Evolutionary conservation across 2,329 filamentous ascomycete species (phyloP).

Genomic region (Fusarium sp.): DNA sequence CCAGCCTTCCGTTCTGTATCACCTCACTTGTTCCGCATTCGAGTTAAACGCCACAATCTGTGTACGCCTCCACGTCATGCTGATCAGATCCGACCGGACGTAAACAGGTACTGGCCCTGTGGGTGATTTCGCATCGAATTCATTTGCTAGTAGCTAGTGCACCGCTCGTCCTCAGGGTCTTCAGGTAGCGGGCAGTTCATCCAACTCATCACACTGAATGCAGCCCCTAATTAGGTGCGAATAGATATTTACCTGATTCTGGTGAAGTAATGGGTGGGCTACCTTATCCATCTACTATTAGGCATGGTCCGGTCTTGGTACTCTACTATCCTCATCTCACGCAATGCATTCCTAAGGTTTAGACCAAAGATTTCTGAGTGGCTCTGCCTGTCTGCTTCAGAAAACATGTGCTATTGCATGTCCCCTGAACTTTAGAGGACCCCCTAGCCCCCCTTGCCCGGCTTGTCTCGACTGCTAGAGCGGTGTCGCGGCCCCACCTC

Average conservation of each 20-base stretch:
- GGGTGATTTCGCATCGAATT: not conserved
- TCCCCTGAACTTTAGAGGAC: not conserved
- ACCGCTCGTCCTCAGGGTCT: conserved; percentile 20
- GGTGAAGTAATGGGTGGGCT: not conserved
- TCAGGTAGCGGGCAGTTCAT: conserved; percentile 16
- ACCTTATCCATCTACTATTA: not conserved
- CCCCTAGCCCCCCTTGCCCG: not conserved
- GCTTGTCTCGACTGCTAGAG: conserved; percentile 23
- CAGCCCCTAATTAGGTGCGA: not conserved
- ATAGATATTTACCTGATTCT: not conserved
- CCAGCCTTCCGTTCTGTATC: not conserved
- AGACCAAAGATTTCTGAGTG: not conserved
- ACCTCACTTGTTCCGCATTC: not conserved
- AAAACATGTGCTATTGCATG: conserved; percentile 1
- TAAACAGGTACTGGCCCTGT: not conserved
- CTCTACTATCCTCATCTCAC: not conserved
- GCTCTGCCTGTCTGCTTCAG: not conserved
- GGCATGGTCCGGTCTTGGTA: not conserved
- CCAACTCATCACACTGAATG: conserved; percentile 7
- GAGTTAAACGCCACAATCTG: conserved; percentile 8
- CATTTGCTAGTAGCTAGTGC: conserved; percentile 15
- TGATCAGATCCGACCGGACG: not conserved
- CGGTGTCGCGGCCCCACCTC: conserved; percentile 36
- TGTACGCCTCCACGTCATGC: conserved; percentile 28
- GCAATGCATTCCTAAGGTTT: conserved; percentile 3